Percentiles rank a stretch among this genome's conserved stretches.
These are phyloP conservation scores for Kalanchoe fedtschenkoi DNA, from an alignment of 164 flowering plant species.

Conservation along the genomic window DNA sequence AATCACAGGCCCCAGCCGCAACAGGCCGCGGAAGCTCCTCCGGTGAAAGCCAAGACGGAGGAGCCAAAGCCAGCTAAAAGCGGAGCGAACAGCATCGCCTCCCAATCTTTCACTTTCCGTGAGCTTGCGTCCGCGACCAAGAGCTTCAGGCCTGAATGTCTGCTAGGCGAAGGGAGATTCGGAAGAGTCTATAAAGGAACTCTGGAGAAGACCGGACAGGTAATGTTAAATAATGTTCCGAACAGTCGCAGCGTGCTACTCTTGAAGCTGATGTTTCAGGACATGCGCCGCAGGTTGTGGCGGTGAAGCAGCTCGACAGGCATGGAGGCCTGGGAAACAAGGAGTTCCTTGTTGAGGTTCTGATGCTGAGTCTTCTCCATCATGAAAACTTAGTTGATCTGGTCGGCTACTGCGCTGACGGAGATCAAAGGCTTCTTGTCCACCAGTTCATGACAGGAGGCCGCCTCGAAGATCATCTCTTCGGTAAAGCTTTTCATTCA, in stretches of 20 bases:
- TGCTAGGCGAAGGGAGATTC: slow-evolving; percentile 6
- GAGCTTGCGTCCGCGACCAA: slow-evolving; percentile 8
- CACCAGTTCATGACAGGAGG: background rate
- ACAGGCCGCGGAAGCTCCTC: background rate
- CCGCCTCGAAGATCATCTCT: background rate
- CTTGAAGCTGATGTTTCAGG: background rate
- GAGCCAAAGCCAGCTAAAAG: background rate
- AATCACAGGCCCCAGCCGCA: background rate
- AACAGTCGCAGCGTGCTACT: background rate
- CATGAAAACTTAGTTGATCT: slow-evolving; percentile 2
- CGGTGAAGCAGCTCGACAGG: slow-evolving; percentile 1
- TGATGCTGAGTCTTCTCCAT: background rate
- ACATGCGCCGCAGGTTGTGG: background rate
- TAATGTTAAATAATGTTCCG: background rate
- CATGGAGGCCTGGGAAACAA: slow-evolving; percentile 3
- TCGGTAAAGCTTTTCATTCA: background rate
- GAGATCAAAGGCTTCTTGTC: background rate
- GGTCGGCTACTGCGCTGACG: background rate
- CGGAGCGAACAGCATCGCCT: background rate
- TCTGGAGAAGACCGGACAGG: slow-evolving; percentile 3
- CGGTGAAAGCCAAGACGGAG: background rate
- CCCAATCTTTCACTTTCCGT: slow-evolving; percentile 5
- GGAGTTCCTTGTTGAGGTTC: background rate
- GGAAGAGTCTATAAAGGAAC: slow-evolving; percentile 7
- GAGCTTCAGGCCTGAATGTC: slow-evolving; percentile 6